phyloP scores from a whole-genome alignment of 78 protist species.

The Speleostelium caveatum region DNA sequence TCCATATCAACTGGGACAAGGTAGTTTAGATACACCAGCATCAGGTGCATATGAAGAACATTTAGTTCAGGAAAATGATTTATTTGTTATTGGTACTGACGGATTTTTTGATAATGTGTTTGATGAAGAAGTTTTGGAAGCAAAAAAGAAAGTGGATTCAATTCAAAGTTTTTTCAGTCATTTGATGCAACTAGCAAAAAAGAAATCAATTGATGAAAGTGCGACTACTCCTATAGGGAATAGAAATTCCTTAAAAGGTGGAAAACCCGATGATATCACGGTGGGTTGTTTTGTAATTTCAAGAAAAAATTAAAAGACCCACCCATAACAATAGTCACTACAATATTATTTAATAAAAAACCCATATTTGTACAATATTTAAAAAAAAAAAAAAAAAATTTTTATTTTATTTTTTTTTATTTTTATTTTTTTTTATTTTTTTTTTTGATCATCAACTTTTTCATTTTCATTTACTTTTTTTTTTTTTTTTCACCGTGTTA shows the following conservation, averaged over 20 bases:
- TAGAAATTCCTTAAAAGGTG: conserved; percentile 15
- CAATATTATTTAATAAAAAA: too few species aligned
- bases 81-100: conserved; percentile 79
- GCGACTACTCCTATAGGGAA: conserved; percentile 18
- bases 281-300: too few species aligned
- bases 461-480: too few species aligned
- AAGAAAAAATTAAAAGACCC: too few species aligned
- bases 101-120: conserved; percentile 79
- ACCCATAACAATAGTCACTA: too few species aligned
- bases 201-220: conserved; percentile 29
- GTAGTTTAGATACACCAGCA: conserved; percentile 41
- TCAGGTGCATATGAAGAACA: conserved; percentile 56
- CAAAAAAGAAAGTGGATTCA: conserved; percentile 40
- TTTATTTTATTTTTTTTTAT: too few species aligned
- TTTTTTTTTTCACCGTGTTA: background rate
- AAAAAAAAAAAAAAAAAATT: too few species aligned
- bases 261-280: conserved; percentile 71
- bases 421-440: too few species aligned
- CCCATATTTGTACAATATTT: too few species aligned
- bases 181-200: conserved; percentile 36
- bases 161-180: conserved; percentile 36
- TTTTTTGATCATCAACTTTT: background rate
- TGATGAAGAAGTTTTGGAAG: conserved; percentile 44
- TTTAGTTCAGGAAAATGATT: conserved; percentile 47
- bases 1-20: conserved; percentile 73